Evolutionary conservation across 2,329 filamentous ascomycete species (phyloP).

Genomic region (Colletotrichum sp.): DNA sequence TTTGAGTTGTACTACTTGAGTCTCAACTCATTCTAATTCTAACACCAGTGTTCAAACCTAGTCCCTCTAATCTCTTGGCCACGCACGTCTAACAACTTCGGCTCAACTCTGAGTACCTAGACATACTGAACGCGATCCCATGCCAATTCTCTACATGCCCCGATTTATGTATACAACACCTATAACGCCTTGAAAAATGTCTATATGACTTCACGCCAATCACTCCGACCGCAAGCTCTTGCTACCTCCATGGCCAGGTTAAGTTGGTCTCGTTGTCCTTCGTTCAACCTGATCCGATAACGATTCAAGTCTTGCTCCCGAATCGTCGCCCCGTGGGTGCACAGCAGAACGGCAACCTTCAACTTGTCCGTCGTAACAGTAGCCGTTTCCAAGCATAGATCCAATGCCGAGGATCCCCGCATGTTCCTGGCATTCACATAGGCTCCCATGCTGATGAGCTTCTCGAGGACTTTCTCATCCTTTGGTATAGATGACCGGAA

Average conservation of each 20-base stretch:
- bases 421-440: constrained; percentile 29
- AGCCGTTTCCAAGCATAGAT: not conserved
- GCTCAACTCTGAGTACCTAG: not conserved
- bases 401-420: not conserved
- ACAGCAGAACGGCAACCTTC: not conserved
- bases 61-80: rapidly evolving
- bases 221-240: not conserved
- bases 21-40: not conserved
- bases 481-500: not conserved
- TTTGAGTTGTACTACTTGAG: not conserved
- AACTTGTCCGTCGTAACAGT: not conserved
- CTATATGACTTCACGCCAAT: not conserved
- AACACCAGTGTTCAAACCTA: rapidly evolving
- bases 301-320: not conserved
- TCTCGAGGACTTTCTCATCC: not conserved
- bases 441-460: constrained; percentile 34
- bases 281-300: not conserved
- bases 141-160: no score
- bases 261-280: not conserved
- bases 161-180: not conserved
- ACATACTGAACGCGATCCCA: no score
- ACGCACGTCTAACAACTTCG: not conserved
- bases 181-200: not conserved
- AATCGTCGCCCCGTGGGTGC: not conserved
- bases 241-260: not conserved